A percentile compares a stretch with the other conserved stretches of the same genome.
Conservation (phyloP, 2,329 filamentous ascomycete species). For the Alternaria longipes region DNA sequence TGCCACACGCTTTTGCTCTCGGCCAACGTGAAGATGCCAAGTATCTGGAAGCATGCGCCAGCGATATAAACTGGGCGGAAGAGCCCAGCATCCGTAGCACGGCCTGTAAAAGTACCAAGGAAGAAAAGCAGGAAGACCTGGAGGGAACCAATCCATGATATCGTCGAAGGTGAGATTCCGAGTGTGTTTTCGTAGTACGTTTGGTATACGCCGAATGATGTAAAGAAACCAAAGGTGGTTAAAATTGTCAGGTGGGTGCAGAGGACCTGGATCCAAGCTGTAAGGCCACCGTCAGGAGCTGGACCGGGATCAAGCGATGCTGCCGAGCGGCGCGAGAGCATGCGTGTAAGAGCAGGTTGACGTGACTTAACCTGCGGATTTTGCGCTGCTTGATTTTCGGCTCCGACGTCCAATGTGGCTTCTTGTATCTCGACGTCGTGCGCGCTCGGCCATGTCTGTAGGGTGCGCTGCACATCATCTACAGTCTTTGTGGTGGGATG, state of each 20-base stretch:
- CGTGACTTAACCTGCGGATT: not conserved
- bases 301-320: conserved; percentile 40
- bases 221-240: conserved; percentile 65
- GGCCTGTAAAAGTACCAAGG: conserved; percentile 42
- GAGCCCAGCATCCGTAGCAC: conserved; percentile 43
- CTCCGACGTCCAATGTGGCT: conserved; percentile 12
- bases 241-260: conserved; percentile 63
- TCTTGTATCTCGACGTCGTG: conserved; percentile 30
- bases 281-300: conserved; percentile 59
- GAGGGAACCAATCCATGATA: conserved; percentile 47
- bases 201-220: conserved; percentile 66
- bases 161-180: conserved; percentile 44
- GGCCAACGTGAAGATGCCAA: conserved; percentile 45
- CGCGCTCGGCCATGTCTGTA: conserved; percentile 24
- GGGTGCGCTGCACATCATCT: conserved; percentile 10
- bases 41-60: conserved; percentile 44
- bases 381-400: conserved; percentile 6
- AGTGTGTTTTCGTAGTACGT: conserved; percentile 60
- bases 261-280: conserved; percentile 65
- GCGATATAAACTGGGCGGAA: conserved; percentile 40
- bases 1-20: conserved; percentile 44
- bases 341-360: conserved; percentile 22
- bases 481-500: not conserved
- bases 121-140: conserved; percentile 46
- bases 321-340: conserved; percentile 35